phyloP scores from a whole-genome alignment of 257 asterid species.

The Primulina tabacum region DNA sequence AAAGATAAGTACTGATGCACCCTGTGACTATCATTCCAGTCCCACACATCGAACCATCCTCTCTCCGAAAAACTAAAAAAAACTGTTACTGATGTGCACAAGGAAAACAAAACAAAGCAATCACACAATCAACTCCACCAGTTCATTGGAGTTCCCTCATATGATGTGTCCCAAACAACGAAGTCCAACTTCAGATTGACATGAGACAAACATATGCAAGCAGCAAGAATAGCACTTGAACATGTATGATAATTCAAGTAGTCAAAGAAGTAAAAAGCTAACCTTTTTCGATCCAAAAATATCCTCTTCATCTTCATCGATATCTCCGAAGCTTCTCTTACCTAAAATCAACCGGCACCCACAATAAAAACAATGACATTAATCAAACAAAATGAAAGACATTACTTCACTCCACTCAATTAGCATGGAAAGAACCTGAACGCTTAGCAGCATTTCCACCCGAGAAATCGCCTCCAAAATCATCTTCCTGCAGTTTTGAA shows the following conservation, averaged over 20 bases:
- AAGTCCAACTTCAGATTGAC: background rate
- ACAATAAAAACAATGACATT: constrained; percentile 13
- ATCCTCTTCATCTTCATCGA: constrained; percentile 90
- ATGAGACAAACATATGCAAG: background rate
- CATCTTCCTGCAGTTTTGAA: constrained; percentile 57
- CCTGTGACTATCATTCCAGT: constrained; percentile 7
- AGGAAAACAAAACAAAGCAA: background rate
- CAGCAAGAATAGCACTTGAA: background rate
- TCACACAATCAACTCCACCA: background rate
- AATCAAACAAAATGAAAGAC: background rate
- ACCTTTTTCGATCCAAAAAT: constrained; percentile 92
- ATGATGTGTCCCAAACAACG: background rate
- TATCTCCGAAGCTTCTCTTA: constrained; percentile 73
- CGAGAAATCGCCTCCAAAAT: constrained; percentile 76
- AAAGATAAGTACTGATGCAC: background rate
- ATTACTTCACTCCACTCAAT: background rate
- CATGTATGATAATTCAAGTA: background rate
- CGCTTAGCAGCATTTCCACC: constrained; percentile 39
- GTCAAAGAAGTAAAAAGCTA: no score
- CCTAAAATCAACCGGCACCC: constrained; percentile 40
- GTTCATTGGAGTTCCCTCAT: background rate
- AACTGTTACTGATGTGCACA: background rate
- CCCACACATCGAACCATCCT: background rate
- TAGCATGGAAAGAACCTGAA: constrained; percentile 45
- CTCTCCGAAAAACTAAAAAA: background rate